Conservation (phyloP, 1,284 basidiomycete species). For the Ganoderma resinaceum region DNA sequence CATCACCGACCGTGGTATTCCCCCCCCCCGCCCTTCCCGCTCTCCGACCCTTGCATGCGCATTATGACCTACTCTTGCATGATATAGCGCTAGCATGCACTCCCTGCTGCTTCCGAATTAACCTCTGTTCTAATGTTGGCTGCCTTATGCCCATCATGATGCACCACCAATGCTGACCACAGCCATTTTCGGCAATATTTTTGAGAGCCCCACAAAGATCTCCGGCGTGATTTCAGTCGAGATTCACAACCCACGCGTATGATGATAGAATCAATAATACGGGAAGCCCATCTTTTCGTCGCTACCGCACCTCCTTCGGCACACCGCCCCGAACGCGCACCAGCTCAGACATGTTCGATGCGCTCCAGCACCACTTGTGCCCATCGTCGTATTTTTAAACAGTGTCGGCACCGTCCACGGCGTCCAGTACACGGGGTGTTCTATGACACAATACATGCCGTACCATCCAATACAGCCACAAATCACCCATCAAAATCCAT, state of each 20-base stretch:
- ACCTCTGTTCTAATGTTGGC: not conserved
- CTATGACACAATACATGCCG: not conserved
- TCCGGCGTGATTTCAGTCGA: not conserved
- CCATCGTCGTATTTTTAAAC: not conserved
- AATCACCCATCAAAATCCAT: slow-evolving; percentile 1
- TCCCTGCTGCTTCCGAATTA: not conserved
- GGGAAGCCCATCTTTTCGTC: not conserved
- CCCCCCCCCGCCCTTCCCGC: too few relatives aligned
- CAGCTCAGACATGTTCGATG: not conserved
- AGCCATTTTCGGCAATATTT: not conserved
- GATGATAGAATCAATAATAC: not conserved
- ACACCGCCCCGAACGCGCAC: not conserved
- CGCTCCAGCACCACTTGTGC: slow-evolving; percentile 1
- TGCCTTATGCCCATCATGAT: not conserved
- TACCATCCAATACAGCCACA: not conserved
- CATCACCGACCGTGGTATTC: not conserved
- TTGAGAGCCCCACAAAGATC: not conserved
- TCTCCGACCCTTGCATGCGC: not conserved
- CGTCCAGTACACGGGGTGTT: not conserved
- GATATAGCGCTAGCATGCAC: too few relatives aligned
- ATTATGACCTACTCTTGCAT: not conserved
- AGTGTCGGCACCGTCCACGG: not conserved
- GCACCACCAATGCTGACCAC: not conserved
- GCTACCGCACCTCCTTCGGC: not conserved
- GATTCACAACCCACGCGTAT: not conserved